Percentiles rank a stretch among this genome's conserved stretches.
Evolutionary conservation across 371 early-diverging fungal genomes (phyloP).

Genomic region (Smittium culicis): DNA sequence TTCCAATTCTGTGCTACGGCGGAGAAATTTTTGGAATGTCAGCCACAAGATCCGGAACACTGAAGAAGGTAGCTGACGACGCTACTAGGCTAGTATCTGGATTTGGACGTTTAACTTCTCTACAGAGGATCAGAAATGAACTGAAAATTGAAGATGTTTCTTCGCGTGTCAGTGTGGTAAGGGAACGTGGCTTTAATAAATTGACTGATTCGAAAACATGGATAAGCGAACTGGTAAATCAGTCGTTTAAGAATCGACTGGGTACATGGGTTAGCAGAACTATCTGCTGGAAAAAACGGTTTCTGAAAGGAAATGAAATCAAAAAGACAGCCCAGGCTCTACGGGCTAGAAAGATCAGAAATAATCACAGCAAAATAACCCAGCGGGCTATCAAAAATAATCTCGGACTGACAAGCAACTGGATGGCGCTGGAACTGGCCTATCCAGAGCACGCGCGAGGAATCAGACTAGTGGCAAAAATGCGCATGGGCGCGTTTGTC

Average conservation of each 20-base stretch:
- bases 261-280: neutral
- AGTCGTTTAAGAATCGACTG: neutral
- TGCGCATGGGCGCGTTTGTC: neutral
- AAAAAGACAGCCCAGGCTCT: neutral
- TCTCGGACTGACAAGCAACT: neutral
- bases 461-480: neutral
- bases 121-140: neutral
- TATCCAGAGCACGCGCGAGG: neutral
- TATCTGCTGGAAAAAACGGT: neutral
- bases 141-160: neutral
- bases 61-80: neutral
- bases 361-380: neutral
- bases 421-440: neutral
- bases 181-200: neutral
- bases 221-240: neutral
- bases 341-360: neutral
- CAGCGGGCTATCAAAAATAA: neutral
- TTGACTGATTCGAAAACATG: neutral
- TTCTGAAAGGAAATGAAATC: neutral
- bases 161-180: neutral
- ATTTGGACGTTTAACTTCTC: neutral
- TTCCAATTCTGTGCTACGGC: neutral
- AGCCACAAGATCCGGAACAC: neutral
- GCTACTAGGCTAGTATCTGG: neutral
- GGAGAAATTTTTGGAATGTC: neutral